Conservation (phyloP, 805 yeast genomes). For the Blastobotrys peoriensis region DNA sequence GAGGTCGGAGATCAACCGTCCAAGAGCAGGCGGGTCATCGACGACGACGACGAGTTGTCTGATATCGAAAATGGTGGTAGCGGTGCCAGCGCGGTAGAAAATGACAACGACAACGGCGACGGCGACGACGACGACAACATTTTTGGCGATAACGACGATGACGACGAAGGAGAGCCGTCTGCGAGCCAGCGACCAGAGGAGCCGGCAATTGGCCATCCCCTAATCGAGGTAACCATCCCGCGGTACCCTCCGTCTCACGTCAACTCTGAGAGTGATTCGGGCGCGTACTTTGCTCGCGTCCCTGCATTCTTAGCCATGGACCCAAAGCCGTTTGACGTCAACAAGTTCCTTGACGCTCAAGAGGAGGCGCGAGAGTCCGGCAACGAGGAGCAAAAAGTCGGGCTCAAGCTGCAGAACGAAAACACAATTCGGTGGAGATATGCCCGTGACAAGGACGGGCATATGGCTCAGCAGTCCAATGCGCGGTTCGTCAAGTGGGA, state of each 20-base stretch:
- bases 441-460: slow-evolving; percentile 61
- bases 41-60: not conserved
- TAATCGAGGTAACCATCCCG: slow-evolving; percentile 24
- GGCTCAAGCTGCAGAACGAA: slow-evolving; percentile 53
- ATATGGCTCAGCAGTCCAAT: slow-evolving; percentile 75
- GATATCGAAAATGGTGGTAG: not conserved
- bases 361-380: slow-evolving; percentile 31
- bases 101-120: slow-evolving; percentile 14
- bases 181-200: slow-evolving; percentile 1
- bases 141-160: slow-evolving; percentile 12
- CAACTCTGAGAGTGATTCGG: slow-evolving; percentile 23
- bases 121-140: slow-evolving; percentile 20
- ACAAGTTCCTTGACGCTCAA: slow-evolving; percentile 47
- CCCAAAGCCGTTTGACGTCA: slow-evolving; percentile 83
- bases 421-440: slow-evolving; percentile 95
- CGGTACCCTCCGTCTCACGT: slow-evolving; percentile 27
- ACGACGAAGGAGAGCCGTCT: slow-evolving; percentile 6
- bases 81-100: not conserved
- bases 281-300: slow-evolving; percentile 49
- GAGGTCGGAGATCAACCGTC: no score
- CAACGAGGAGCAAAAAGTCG: slow-evolving; percentile 25
- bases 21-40: no score
- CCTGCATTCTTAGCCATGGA: slow-evolving; percentile 82
- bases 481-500: slow-evolving; percentile 90
- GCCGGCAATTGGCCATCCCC: slow-evolving; percentile 4